Conservation (phyloP, 2,329 filamentous ascomycete species). For the Sporothrix curviconia region DNA sequence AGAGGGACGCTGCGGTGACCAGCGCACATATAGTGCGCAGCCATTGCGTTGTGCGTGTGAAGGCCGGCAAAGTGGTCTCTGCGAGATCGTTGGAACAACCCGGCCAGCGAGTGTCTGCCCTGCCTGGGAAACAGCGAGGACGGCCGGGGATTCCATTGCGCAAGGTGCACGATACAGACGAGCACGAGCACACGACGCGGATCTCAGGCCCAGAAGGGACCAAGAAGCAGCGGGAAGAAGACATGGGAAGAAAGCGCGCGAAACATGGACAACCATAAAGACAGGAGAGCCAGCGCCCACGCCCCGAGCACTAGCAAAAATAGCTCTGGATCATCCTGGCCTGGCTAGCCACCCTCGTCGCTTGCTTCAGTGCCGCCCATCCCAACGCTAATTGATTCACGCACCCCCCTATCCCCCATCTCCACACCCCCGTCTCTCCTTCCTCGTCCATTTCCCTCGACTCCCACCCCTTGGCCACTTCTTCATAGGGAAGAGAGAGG, state of each 20-base stretch:
- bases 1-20: no score
- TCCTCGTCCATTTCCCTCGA: not conserved
- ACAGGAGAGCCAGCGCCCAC: not conserved
- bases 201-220: not conserved
- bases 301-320: slow-evolving; percentile 7
- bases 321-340: not conserved
- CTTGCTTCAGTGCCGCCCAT: slow-evolving; percentile 10
- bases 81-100: no score
- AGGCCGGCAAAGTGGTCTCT: no score
- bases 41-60: no score
- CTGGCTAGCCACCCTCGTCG: not conserved
- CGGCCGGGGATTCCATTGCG: not conserved
- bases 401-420: not conserved
- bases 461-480: slow-evolving; percentile 3
- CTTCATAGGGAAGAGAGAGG: not conserved
- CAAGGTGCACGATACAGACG: slow-evolving; percentile 1
- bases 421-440: not conserved
- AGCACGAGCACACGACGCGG: not conserved
- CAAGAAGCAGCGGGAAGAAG: no score
- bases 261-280: not conserved
- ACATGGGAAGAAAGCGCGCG: not conserved
- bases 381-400: not conserved
- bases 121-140: not conserved
- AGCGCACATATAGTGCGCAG: no score
- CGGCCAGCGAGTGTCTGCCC: not conserved